Base-by-base conservation (phyloP, 805 yeast species). In the Suhomyces sp. region DNA sequence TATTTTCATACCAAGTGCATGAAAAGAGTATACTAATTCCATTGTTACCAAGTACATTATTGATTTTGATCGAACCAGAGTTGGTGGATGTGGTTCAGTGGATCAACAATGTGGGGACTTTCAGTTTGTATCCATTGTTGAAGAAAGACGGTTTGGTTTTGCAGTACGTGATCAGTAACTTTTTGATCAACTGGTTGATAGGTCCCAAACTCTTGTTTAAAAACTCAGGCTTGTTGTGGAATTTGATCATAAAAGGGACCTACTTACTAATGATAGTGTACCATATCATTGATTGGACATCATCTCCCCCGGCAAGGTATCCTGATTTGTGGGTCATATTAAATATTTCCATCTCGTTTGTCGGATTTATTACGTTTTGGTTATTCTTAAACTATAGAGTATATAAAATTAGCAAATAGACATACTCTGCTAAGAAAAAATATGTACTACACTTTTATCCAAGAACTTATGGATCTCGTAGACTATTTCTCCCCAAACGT, bases 1-100 rank as follows among this genome's bases (percentile, higher is more conserved):
- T 94, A 49, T 94, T 94, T 66, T 86, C 96, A 29, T 94, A 90
- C 75, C 98, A 93, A 66, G 98, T 94, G 4, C 99, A 94, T 66
- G 98, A 94, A 69, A 94, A 94, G 70, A 82, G 94, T 0, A 92
- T 94, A 13, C 71, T 94, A 53, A 80, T 94, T 2, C 98, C 99
- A 0, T 76, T 94, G 57, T 65, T 94, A 60, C 98, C 98, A 4
- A 81, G 90, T 9, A 83, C 94, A 0, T 71, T 94, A 50, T 69
- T 92, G 73, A 81, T 57, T 44, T 75, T 82, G 44, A 72, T 78
- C 29, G 82, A 82, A 52, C 73, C 83, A 43, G 76, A 82, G 55
- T 81, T 83, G 17, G 76, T 84, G n/a, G 83, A 93, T 3, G 80
- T 89, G 72, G 82, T 89, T 1, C 83, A 85, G 49, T 94, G 98